Evolutionary conservation across 345 rosid species (phyloP).

Genomic region (Raphanus sativus): DNA sequence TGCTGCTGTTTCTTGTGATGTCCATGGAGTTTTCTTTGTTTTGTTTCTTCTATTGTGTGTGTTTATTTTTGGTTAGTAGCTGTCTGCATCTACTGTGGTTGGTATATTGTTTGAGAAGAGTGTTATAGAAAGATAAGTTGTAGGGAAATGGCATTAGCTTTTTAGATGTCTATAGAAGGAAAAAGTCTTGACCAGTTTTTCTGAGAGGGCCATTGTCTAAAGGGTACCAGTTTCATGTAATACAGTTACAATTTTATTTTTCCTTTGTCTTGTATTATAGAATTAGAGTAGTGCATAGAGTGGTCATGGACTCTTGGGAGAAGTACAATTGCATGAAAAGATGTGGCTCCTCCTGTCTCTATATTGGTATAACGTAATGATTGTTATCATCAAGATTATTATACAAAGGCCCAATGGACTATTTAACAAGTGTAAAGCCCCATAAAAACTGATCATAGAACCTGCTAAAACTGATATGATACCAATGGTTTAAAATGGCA

Average conservation of each 20-base stretch:
- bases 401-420: constrained; percentile 18
- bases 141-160: constrained; percentile 27
- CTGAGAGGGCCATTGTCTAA: constrained; percentile 29
- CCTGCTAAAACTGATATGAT: not conserved
- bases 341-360: constrained; percentile 7
- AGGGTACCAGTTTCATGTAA: constrained; percentile 3
- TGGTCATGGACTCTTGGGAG: constrained; percentile 27
- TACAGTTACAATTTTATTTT: not conserved
- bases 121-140: constrained; percentile 11
- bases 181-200: constrained; percentile 38
- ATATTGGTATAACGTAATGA: constrained; percentile 4
- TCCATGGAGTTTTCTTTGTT: constrained; percentile 26
- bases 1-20: constrained; percentile 23
- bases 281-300: constrained; percentile 22
- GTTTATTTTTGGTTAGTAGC: constrained; percentile 9
- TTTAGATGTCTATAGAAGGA: constrained; percentile 31
- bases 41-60: constrained; percentile 12
- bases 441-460: not conserved
- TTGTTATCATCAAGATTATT: not conserved
- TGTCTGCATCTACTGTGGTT: constrained; percentile 17
- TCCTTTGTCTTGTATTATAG: not conserved
- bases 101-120: not conserved
- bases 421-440: not conserved
- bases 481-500: not conserved
- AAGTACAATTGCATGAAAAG: constrained; percentile 36